phyloP scores from a whole-genome alignment of 1,284 basidiomycete genomes.

The Flammula alnicola region DNA sequence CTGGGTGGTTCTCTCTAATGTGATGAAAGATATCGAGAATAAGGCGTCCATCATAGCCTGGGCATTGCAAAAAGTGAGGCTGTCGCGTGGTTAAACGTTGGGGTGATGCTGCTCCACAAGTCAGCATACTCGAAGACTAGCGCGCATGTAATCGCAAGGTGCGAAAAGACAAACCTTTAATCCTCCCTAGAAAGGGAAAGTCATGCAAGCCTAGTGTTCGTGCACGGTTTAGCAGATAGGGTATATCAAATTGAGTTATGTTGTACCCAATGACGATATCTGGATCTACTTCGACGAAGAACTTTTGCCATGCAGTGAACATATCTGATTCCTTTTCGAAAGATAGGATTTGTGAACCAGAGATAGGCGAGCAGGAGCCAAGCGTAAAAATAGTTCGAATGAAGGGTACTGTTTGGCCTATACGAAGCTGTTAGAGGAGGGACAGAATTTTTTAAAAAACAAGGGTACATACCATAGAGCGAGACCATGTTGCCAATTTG shows the following conservation, averaged over 20 bases:
- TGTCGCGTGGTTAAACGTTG: constrained; percentile 13
- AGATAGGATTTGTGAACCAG: constrained; percentile 83
- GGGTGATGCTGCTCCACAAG: constrained; percentile 2
- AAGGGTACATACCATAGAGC: constrained; percentile 62
- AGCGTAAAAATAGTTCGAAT: constrained; percentile 89
- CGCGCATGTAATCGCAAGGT: too few relatives aligned
- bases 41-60: constrained; percentile 70
- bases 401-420: constrained; percentile 83
- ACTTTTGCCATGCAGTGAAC: constrained; percentile 77
- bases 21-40: constrained; percentile 88
- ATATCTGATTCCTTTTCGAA: constrained; percentile 73
- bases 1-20: constrained; percentile 84
- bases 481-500: constrained; percentile 96
- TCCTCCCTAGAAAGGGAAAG: constrained; percentile 75
- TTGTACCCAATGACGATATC: constrained; percentile 93
- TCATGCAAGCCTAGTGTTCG: constrained; percentile 66
- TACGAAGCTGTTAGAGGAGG: neutral
- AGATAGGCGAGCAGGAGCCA: constrained; percentile 84
- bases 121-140: too few relatives aligned
- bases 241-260: constrained; percentile 86
- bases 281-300: constrained; percentile 82
- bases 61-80: constrained; percentile 17
- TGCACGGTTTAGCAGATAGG: constrained; percentile 85
- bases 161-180: constrained; percentile 49
- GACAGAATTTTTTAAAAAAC: neutral